A percentile compares a stretch with the other conserved stretches of the same genome.
Conservation (phyloP, 768 basidiomycete genomes). For the Peribolospora baueri region DNA sequence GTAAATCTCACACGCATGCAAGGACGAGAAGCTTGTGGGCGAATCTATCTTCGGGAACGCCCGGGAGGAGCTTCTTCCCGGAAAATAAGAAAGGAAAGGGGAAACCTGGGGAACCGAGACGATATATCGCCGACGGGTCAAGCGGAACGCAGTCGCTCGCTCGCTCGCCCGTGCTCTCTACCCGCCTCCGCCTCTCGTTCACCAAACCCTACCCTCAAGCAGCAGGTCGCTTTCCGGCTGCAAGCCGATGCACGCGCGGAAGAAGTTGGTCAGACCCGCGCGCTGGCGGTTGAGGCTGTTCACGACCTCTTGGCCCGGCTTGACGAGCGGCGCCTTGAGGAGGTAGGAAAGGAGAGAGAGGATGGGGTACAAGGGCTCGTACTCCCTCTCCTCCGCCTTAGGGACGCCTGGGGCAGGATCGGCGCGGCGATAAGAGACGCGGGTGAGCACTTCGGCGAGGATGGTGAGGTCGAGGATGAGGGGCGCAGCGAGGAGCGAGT, state of each 20-base stretch:
- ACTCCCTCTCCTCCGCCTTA: slow-evolving; percentile 28
- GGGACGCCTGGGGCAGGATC: slow-evolving; percentile 11
- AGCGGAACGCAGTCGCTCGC: too few species aligned
- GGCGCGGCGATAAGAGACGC: slow-evolving; percentile 51
- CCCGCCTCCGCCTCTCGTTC: slow-evolving; percentile 11
- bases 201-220: slow-evolving; percentile 74
- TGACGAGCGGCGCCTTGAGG: slow-evolving; percentile 48
- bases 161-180: too few species aligned
- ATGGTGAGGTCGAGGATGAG: slow-evolving; percentile 83
- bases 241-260: slow-evolving; percentile 13
- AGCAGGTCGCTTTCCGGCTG: slow-evolving; percentile 42
- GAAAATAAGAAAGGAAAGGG: too few species aligned
- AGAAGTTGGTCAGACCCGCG: slow-evolving; percentile 50
- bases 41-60: too few species aligned
- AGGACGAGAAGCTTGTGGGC: too few species aligned
- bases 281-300: slow-evolving; percentile 89
- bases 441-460: slow-evolving; percentile 79
- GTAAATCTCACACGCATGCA: too few species aligned
- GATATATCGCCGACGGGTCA: too few species aligned
- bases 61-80: too few species aligned
- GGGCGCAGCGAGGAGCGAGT: slow-evolving; percentile 84
- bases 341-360: slow-evolving; percentile 84
- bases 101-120: too few species aligned
- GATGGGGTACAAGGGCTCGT: slow-evolving; percentile 66
- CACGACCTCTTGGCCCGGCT: slow-evolving; percentile 60